Evolutionary conservation across 2,329 filamentous ascomycete genomes (phyloP).

Genomic region (Apiospora malaysiana): DNA sequence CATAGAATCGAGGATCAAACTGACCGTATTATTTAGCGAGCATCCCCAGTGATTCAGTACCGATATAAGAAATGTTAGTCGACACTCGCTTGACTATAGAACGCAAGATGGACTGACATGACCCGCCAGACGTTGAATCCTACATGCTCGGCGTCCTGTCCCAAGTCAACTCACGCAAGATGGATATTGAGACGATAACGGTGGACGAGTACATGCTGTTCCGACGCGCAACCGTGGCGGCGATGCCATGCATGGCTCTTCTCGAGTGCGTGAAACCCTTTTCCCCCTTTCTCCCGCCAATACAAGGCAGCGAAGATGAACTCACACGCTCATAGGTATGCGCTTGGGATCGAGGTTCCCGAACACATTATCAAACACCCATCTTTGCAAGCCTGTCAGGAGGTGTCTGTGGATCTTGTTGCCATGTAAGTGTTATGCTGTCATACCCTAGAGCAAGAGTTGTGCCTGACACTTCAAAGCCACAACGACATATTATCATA

Average conservation of each 20-base stretch:
- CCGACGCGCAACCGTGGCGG: constrained; percentile 29
- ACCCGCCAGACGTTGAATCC: constrained; percentile 19
- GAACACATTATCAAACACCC: constrained; percentile 29
- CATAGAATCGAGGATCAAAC: rapidly evolving
- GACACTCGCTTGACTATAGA: too few species aligned
- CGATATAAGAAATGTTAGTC: constrained; percentile 25
- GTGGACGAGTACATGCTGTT: constrained; percentile 32
- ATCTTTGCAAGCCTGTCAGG: constrained; percentile 28
- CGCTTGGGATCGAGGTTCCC: constrained; percentile 28
- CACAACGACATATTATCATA: constrained; percentile 32
- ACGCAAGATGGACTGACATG: background rate
- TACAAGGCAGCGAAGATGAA: too few species aligned
- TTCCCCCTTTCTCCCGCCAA: too few species aligned
- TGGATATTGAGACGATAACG: constrained; percentile 21
- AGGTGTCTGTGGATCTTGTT: constrained; percentile 30
- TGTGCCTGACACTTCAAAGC: constrained; percentile 15
- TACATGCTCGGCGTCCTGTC: constrained; percentile 31
- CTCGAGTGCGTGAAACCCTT: constrained; percentile 27
- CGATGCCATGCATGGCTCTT: constrained; percentile 30
- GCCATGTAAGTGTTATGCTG: constrained; percentile 25
- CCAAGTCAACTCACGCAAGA: constrained; percentile 29
- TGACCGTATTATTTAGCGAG: background rate
- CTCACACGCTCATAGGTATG: background rate
- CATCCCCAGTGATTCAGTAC: constrained; percentile 23
- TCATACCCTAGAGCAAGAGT: background rate